Percentiles rank a stretch among this genome's conserved stretches.
Evolutionary conservation across 2,329 filamentous ascomycete species (phyloP).

Genomic region (Seiridium cupressi): DNA sequence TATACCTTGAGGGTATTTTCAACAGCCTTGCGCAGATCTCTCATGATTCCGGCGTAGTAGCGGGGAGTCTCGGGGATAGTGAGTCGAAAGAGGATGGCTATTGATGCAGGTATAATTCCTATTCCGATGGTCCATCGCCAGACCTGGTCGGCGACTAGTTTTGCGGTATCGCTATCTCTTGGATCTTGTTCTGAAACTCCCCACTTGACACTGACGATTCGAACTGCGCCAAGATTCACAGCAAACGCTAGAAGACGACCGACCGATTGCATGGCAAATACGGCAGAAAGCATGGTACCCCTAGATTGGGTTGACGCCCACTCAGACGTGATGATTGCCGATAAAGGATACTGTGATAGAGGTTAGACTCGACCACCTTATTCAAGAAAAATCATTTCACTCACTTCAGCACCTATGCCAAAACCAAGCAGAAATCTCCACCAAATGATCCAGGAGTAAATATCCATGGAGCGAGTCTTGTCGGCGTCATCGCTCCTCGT

Average conservation of each 20-base stretch:
- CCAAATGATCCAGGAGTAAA: constrained; percentile 19
- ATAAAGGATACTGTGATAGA: constrained; percentile 24
- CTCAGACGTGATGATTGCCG: constrained; percentile 26
- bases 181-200: too few species aligned
- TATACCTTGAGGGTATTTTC: neutral
- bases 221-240: too few species aligned
- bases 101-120: constrained; percentile 41
- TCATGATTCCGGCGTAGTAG: constrained; percentile 19
- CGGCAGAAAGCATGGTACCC: constrained; percentile 22
- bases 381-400: neutral
- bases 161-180: neutral
- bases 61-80: constrained; percentile 50
- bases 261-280: constrained; percentile 25
- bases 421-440: constrained; percentile 22
- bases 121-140: constrained; percentile 50
- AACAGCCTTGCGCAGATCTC: constrained; percentile 13
- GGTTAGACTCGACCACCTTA: neutral
- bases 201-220: too few species aligned
- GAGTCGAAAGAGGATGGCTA: constrained; percentile 46
- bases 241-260: constrained; percentile 16
- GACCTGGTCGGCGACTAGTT: constrained; percentile 38
- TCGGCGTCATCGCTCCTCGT: too few species aligned
- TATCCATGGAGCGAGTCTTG: constrained; percentile 19
- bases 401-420: constrained; percentile 26
- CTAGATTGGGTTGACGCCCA: constrained; percentile 24